Base-by-base conservation (phyloP, 495 filamentous ascomycete species). In the Penicillium paradoxum region DNA sequence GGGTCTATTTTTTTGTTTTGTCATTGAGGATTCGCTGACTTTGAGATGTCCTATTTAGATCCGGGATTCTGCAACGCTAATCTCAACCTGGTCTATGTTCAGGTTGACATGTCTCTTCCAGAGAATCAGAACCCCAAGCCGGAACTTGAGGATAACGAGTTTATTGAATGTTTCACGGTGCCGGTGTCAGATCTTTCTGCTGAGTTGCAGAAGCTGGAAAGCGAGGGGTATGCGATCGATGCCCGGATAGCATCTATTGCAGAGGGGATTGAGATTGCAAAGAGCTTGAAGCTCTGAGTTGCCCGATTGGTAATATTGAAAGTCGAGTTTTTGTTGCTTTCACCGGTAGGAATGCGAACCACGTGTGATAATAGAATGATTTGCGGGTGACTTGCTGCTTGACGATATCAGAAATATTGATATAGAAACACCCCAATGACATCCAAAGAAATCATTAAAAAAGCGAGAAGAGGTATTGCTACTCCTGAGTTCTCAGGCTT, bases 31-130 rank as follows among this genome's bases (percentile, higher is more conserved):
- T 25, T 34, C 27, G 24, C 36, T 51, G 21, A 48, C 24, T 24
- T 25, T 27, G 14, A 19, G 21, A 47, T 22, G 11, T 27, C 8
- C 4, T 45, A 5, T 50, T 6, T 44, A 83, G 80, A 83, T 58
- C 79, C 80, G 1, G 90, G 90, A 14, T 92, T 96, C 72, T 92
- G 88, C 68, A 95, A 91, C 62, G 91, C 90, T 24, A 96, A 92
- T 66, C 76, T 90, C 18, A 81, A 84, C 39, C 86, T 96, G 77
- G 83, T 95, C 15, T 87, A 92, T 58, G 83, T 95, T 14, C 82
- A 76, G 4, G 79, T 96, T 50, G 89, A 96, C 68, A 83, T 88
- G 78, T 80, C 71, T 11, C 66, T 82, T 9, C 81, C 85, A 0
- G 83, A 82, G 48, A 90, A 92, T 57, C 81, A 83, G 53, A 75